Evolutionary conservation across 176 grass and related monocot species (phyloP), one percentile per base, ranked within the genome.

Genomic region (Avena atlantica): DNA sequence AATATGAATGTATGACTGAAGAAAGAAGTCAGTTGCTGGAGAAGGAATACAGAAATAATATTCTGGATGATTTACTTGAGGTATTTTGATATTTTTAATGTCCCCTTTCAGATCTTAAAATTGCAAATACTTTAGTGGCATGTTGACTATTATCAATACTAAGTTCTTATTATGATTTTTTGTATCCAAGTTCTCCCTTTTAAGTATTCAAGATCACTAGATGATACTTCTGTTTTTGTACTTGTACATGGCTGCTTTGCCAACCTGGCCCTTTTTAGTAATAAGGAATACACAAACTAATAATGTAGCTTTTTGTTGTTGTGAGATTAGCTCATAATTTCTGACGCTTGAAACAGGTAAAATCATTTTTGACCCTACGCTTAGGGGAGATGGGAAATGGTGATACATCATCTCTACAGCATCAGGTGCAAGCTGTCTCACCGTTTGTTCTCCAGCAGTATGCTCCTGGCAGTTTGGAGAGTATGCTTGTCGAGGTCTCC

Each of bases 21-120:
- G 64, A 94, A 84, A 94, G 97, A 96, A 96, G 97, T 82, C 85
- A 64, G 75, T 89, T 99, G 52, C 83, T 99, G 85, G 93, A 95
- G 66, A 95, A 91, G 69, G 93, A 95, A 74, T 95, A 95, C 58
- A 93, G 96, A 77, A 98, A 94, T 87, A 90, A 91, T 77, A 86
- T 98, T 92, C 87, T 98, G 24, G 92, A 95, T 92, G 92, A 98
- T 92, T 86, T 98, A 83, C 92, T 99, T 44, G 97, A 99, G 94
- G 97, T 96, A 85, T 66, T 59, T 83, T 70, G 52, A 62, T 31
- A 21, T 55, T 78, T 80, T 13, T 81, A 34, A 48, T 80, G 21
- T 12, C 9, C 2, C 17, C 17, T 36, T 31, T 6, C 15, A 67
- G 14, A 67, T 17, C 64, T 14, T 15, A 16, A 36, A 67, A 34